A percentile compares a stretch with the other conserved stretches of the same genome.
Conservation (phyloP, 345 rosid species). For the Lepidium aucheri region DNA sequence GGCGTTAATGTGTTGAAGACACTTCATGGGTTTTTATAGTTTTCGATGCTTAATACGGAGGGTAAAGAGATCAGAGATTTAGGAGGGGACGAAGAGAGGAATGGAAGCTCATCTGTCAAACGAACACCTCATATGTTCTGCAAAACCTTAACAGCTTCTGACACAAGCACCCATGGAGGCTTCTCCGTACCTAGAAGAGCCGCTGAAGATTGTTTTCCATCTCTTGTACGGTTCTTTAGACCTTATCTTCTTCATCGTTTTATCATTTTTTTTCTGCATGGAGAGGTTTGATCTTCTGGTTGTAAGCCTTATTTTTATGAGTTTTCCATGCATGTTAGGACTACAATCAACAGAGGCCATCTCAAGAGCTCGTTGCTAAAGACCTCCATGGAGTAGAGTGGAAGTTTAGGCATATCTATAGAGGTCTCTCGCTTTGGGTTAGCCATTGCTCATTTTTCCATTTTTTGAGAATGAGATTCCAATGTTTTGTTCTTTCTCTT, state of each 20-base stretch:
- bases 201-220: conserved; percentile 88
- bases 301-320: background rate
- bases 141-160: conserved; percentile 85
- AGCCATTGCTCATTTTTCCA: background rate
- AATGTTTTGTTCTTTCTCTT: conserved; percentile 4
- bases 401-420: conserved; percentile 81
- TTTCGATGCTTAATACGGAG: conserved; percentile 39
- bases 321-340: conserved; percentile 37
- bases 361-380: conserved; percentile 83
- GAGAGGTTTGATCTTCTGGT: background rate
- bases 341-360: conserved; percentile 80
- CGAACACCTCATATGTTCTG: conserved; percentile 82
- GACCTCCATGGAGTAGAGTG: conserved; percentile 87
- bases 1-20: conserved; percentile 1
- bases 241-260: background rate
- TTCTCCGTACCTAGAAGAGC: conserved; percentile 89
- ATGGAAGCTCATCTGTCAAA: conserved; percentile 44
- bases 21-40: conserved; percentile 30
- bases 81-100: conserved; percentile 46
- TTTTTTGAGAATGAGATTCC: background rate
- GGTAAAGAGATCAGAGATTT: conserved; percentile 42
- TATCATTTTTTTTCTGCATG: background rate
- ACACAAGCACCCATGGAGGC: conserved; percentile 94
- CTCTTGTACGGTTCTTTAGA: conserved; percentile 39
- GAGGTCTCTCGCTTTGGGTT: conserved; percentile 41